Evolutionary conservation across 257 asterid species (phyloP), one percentile per base, ranked within the genome.

Genomic region (Solanum piurae): DNA sequence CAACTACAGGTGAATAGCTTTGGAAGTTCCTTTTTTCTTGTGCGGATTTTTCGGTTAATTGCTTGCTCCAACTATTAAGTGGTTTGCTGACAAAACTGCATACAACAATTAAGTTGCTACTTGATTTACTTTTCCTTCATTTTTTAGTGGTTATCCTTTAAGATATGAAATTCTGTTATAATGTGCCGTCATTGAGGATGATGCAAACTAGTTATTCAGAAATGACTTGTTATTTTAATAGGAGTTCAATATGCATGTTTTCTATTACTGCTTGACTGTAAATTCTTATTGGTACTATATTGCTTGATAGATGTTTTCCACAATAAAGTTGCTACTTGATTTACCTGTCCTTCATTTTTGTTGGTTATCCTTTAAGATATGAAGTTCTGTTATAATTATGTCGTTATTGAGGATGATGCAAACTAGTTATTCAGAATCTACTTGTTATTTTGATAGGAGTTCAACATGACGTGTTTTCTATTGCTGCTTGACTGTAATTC

Each of bases 1-100:
- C 98, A 97, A 88, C 95, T 95, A 52, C 91, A 88, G 98, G 98
- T 96, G 91, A 83, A 87, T 90, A 49, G 27, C 62, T 79, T 79
- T 34, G 31, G 25, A 44, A 79, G 40, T 79, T 79, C 40, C 85
- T 44, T 79, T 18, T 79, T 79, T 12, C 37, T 25, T 44, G 34
- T 42, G 34, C 36, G 9, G 25, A 77, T 77, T 77, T 25, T 60
- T 25, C 10, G 64, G 25, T 27, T 42, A 77, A 42, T 77, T 77
- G 62, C 84, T 77, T 77, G 84, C 37, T 77, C 64, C 38, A 42
- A 77, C 84, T 42, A 42, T 77, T 77, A 7, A 40, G 37, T 42
- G 62, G 84, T 77, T 77, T 77, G 18, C 60, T 40, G 60, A n/a
- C 7, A 42, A 18, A 77, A 77, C n/a, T 25, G 58, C 23, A 25